phyloP scores from a whole-genome alignment of 1,139 yeast species.

The Chernovozyma sophiae-reginae region DNA sequence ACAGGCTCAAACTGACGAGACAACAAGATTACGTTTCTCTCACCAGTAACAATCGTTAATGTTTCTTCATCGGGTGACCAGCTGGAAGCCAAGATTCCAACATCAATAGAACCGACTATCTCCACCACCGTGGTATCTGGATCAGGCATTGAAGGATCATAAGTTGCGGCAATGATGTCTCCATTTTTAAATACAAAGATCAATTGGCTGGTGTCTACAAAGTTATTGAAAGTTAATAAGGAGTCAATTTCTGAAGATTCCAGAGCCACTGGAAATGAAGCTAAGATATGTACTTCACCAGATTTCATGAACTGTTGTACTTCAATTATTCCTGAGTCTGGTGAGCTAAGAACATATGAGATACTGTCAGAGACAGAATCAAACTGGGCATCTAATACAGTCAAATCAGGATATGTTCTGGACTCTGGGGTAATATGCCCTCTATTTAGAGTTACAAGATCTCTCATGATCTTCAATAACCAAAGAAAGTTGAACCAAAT shows the following conservation, averaged over 20 bases:
- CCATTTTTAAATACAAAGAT: constrained; percentile 60
- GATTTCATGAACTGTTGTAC: constrained; percentile 53
- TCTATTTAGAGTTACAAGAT: constrained; percentile 53
- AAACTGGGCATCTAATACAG: constrained; percentile 57
- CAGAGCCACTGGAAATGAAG: constrained; percentile 46
- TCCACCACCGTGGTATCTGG: constrained; percentile 55
- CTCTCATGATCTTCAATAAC: constrained; percentile 56
- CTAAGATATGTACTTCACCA: constrained; percentile 51
- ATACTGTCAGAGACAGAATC: constrained; percentile 74
- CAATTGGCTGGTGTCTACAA: constrained; percentile 60
- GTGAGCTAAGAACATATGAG: constrained; percentile 60
- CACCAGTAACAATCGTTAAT: constrained; percentile 62
- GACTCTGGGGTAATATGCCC: constrained; percentile 50
- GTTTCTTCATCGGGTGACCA: constrained; percentile 97
- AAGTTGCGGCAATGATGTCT: constrained; percentile 65
- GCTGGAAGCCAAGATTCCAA: constrained; percentile 64
- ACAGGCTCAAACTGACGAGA: constrained; percentile 81
- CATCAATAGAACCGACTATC: constrained; percentile 83
- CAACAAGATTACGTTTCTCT: constrained; percentile 58
- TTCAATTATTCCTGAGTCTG: constrained; percentile 51
- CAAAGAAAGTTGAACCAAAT: not conserved
- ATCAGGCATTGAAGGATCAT: constrained; percentile 48
- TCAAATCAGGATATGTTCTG: constrained; percentile 57
- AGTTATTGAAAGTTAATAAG: constrained; percentile 54
- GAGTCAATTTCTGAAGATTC: constrained; percentile 9